Evolutionary conservation across 1,139 yeast genomes (phyloP).

Genomic region (Candida anutae): DNA sequence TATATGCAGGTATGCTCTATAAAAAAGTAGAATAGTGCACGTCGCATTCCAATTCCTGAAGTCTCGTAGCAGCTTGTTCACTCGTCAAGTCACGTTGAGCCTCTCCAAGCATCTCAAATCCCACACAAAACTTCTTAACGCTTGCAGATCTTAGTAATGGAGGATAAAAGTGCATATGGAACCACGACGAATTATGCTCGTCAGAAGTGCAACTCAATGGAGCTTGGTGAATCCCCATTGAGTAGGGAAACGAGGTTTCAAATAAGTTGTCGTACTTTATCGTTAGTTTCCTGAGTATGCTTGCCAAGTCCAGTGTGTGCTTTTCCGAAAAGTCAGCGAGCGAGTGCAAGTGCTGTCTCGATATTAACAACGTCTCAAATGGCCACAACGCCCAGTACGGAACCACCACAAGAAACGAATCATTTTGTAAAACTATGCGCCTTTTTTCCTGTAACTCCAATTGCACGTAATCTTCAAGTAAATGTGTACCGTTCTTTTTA

Average conservation of each 20-base stretch:
- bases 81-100: constrained; percentile 74
- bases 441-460: constrained; percentile 45
- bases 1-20: too few species aligned
- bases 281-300: constrained; percentile 46
- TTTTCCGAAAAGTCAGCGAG: constrained; percentile 40
- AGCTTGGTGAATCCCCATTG: constrained; percentile 78
- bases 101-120: constrained; percentile 73
- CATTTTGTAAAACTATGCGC: constrained; percentile 54
- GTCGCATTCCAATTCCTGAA: constrained; percentile 38
- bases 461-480: constrained; percentile 59
- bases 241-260: constrained; percentile 65
- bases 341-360: constrained; percentile 49
- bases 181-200: constrained; percentile 45
- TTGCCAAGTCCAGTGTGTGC: constrained; percentile 52
- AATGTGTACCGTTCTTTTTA: constrained; percentile 35
- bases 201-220: constrained; percentile 40
- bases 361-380: constrained; percentile 57
- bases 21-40: too few species aligned
- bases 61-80: constrained; percentile 61
- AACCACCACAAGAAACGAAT: constrained; percentile 60
- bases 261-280: constrained; percentile 67
- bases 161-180: constrained; percentile 75
- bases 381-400: constrained; percentile 89
- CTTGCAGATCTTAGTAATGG: constrained; percentile 70
- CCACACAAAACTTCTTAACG: constrained; percentile 69